Conservation (phyloP, 2,329 filamentous ascomycete genomes). For the Aspergillus ibericus region DNA sequence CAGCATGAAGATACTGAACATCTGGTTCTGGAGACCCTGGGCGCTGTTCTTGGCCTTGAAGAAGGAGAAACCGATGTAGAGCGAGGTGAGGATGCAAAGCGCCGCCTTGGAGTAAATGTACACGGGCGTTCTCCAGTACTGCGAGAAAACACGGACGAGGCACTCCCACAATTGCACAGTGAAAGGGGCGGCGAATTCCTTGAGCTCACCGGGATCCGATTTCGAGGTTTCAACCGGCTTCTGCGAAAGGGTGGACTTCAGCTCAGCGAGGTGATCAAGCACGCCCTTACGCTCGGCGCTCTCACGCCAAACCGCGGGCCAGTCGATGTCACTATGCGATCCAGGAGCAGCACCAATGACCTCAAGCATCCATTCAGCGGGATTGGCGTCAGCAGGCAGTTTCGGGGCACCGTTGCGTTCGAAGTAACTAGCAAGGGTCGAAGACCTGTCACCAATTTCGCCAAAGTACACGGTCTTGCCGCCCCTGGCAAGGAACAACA, state of each 20-base stretch:
- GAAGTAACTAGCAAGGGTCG: conserved; percentile 63
- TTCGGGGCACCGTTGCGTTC: conserved; percentile 61
- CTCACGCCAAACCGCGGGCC: conserved; percentile 63
- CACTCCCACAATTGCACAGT: conserved; percentile 66
- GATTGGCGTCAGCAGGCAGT: conserved; percentile 65
- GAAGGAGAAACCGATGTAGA: conserved; percentile 86
- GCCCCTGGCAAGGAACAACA: conserved; percentile 64
- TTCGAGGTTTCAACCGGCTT: conserved; percentile 40
- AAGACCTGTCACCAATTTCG: conserved; percentile 62
- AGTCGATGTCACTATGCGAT: conserved; percentile 63
- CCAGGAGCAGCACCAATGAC: conserved; percentile 62
- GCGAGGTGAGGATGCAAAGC: conserved; percentile 64
- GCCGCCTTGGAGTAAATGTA: conserved; percentile 83
- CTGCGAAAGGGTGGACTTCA: conserved; percentile 45
- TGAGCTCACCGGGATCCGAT: conserved; percentile 58
- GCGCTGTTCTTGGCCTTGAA: conserved; percentile 71
- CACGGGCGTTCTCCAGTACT: conserved; percentile 86
- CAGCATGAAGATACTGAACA: conserved; percentile 87
- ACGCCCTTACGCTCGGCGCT: conserved; percentile 59
- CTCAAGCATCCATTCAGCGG: conserved; percentile 73
- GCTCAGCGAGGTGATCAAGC: conserved; percentile 56
- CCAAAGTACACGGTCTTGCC: conserved; percentile 71
- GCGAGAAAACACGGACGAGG: conserved; percentile 74
- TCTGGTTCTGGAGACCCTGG: conserved; percentile 84
- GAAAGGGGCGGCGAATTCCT: conserved; percentile 81